Conservation (phyloP, 768 basidiomycete genomes). For the Boletus rubescentipes region DNA sequence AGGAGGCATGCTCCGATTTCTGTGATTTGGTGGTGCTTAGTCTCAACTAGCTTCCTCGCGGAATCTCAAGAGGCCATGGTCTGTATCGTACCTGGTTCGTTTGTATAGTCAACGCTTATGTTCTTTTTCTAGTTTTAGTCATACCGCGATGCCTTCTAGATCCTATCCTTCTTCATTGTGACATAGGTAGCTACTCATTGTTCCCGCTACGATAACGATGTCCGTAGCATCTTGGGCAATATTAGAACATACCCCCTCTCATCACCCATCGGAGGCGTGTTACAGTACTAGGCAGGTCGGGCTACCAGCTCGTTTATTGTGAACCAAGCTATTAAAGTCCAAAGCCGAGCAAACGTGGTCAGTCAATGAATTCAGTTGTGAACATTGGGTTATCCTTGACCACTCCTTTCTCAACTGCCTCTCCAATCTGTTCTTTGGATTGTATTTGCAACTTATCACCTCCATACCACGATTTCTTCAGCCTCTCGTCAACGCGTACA, state of each 20-base stretch:
- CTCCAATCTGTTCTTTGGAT: too few relatives aligned
- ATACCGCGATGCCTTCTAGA: not conserved
- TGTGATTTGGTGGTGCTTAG: conserved; percentile 15
- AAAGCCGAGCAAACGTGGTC: too few relatives aligned
- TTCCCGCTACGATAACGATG: not conserved
- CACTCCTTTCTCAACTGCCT: too few relatives aligned
- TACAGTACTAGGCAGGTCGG: too few relatives aligned
- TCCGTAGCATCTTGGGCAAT: not conserved
- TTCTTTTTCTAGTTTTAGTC: not conserved
- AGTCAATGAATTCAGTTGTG: too few relatives aligned
- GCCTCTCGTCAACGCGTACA: too few relatives aligned
- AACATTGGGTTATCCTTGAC: too few relatives aligned
- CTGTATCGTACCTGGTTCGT: not conserved
- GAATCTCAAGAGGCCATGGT: not conserved
- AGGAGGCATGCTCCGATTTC: not conserved
- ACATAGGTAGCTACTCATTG: not conserved
- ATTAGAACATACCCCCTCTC: not conserved
- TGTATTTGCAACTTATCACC: too few relatives aligned
- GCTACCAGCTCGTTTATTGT: too few relatives aligned
- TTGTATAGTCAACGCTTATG: not conserved
- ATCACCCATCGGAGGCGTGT: not conserved
- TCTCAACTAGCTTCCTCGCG: conserved; percentile 8
- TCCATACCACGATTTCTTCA: too few relatives aligned
- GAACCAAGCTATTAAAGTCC: too few relatives aligned
- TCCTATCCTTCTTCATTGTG: not conserved